A percentile compares a stretch with the other conserved stretches of the same genome.
phyloP scores from a whole-genome alignment of 208 protist genomes.

The Leishmania lainsoni region DNA sequence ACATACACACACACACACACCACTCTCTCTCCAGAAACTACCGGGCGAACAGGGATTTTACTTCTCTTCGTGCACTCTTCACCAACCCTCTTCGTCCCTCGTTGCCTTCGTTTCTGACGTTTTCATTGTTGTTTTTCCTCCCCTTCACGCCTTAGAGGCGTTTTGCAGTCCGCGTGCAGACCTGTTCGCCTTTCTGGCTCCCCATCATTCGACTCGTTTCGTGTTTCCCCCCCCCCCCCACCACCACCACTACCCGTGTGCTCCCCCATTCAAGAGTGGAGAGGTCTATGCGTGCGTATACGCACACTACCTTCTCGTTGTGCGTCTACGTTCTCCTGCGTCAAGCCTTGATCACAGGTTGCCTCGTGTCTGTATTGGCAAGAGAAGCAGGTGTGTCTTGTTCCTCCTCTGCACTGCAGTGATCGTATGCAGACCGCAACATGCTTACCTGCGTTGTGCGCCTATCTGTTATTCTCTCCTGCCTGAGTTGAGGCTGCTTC shows the following conservation, averaged over 20 bases:
- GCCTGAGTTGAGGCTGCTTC: background rate
- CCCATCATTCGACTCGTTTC: too few species aligned
- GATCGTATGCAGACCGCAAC: background rate
- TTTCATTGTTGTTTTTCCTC: background rate
- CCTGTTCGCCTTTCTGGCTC: too few species aligned
- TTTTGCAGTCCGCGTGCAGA: too few species aligned
- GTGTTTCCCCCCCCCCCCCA: background rate
- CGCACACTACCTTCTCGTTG: background rate
- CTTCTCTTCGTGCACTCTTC: background rate
- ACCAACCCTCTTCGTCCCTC: background rate
- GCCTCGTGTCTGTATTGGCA: background rate
- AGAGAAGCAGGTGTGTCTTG: background rate
- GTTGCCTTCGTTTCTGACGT: background rate
- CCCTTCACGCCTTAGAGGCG: background rate
- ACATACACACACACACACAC: background rate
- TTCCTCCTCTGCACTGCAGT: background rate
- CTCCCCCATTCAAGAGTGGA: background rate
- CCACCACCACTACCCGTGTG: background rate
- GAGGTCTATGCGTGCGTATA: background rate
- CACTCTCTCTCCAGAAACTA: background rate
- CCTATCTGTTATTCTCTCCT: background rate
- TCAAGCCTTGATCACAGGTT: background rate
- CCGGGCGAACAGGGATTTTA: background rate
- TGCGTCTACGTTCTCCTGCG: background rate
- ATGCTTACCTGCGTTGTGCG: background rate